A percentile compares a stretch with the other conserved stretches of the same genome.
Conservation (phyloP, 768 basidiomycete genomes). For the Artomyces pyxidatus region DNA sequence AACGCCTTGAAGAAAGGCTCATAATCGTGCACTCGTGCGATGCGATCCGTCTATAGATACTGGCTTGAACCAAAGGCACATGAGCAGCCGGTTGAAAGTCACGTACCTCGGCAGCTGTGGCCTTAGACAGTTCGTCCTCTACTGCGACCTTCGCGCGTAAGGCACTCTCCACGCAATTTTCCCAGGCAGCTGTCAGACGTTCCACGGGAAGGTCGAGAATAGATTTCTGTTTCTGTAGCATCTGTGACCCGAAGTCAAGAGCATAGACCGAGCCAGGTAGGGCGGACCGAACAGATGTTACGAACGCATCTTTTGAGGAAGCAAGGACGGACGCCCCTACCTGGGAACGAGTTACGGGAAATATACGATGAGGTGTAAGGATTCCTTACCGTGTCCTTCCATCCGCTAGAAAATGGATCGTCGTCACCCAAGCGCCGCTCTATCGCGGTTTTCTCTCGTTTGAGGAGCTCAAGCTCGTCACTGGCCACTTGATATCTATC, state of each 20-base stretch:
- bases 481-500: constrained; percentile 37
- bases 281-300: constrained; percentile 21
- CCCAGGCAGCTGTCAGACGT: constrained; percentile 36
- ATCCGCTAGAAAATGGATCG: constrained; percentile 25
- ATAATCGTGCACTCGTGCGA: constrained; percentile 55
- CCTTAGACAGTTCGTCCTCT: constrained; percentile 44
- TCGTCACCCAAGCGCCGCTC: constrained; percentile 35
- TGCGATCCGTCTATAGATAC: constrained; percentile 42
- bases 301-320: constrained; percentile 26
- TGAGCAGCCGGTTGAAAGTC: background rate
- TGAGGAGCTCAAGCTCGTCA: constrained; percentile 47
- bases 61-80: background rate
- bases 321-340: constrained; percentile 39
- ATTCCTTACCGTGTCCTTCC: constrained; percentile 26
- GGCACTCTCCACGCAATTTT: constrained; percentile 35
- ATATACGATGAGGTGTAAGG: too few relatives aligned
- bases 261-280: constrained; percentile 29
- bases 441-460: constrained; percentile 35
- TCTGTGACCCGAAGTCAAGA: constrained; percentile 36
- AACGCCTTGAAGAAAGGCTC: constrained; percentile 51
- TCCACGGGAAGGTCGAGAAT: constrained; percentile 36
- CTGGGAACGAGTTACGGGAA: too few relatives aligned
- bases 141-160: constrained; percentile 30
- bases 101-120: constrained; percentile 37
- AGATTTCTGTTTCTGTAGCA: constrained; percentile 33